Conservation (phyloP, 176 grass and related monocot species). For the Leersia perrieri region DNA sequence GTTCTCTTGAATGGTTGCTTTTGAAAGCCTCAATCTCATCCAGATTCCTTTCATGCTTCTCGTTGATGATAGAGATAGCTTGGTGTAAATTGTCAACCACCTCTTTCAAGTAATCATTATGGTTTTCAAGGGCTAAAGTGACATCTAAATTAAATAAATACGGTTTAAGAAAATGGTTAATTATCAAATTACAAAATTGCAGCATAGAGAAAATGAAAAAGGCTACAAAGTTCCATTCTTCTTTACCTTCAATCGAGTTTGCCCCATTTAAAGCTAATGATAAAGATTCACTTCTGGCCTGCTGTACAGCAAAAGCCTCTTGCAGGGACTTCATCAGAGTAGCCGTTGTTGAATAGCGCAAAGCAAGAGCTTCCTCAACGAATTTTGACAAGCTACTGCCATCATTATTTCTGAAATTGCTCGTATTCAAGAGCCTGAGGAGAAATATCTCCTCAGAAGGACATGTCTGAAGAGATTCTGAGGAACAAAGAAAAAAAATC, state of each 20-base stretch:
- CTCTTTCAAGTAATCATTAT: conserved; percentile 68
- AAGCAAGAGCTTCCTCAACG: conserved; percentile 73
- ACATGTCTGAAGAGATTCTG: conserved; percentile 61
- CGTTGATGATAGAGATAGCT: conserved; percentile 60
- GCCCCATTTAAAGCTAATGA: conserved; percentile 53
- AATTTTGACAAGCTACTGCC: conserved; percentile 37
- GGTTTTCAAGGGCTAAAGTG: conserved; percentile 67
- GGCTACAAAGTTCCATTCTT: neutral
- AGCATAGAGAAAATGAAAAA: neutral
- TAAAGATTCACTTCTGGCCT: conserved; percentile 71
- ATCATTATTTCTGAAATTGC: conserved; percentile 25
- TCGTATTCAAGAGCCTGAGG: conserved; percentile 60
- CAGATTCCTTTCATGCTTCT: conserved; percentile 64
- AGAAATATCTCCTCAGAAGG: conserved; percentile 87
- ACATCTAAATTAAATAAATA: conserved; percentile 61
- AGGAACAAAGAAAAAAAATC: conserved; percentile 40
- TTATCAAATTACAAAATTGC: neutral
- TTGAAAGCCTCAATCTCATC: conserved; percentile 70
- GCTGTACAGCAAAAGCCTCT: conserved; percentile 54
- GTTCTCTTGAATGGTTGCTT: conserved; percentile 52
- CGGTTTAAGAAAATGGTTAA: conserved; percentile 10
- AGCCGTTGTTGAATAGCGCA: conserved; percentile 54
- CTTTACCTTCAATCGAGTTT: conserved; percentile 69
- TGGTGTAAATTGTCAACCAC: conserved; percentile 61
- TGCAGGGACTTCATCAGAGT: conserved; percentile 77